Base-by-base conservation (phyloP, 495 filamentous ascomycete genomes). In the Penicillium mononematosum region DNA sequence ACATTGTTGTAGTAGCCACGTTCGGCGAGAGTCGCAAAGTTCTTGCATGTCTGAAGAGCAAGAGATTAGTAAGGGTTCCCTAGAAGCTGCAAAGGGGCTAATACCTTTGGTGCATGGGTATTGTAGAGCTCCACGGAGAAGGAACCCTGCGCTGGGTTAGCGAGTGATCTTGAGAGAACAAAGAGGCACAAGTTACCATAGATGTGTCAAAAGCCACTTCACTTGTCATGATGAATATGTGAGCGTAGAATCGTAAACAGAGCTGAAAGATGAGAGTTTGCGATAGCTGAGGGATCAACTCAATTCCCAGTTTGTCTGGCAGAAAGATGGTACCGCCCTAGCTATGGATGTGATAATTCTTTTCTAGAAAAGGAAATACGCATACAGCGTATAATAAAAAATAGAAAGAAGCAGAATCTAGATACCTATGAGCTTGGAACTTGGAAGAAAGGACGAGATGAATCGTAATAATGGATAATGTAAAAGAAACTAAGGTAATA, bases 121-220 rank as follows among this genome's bases (percentile, higher is more conserved):
- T 78, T 83, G 83, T 98, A 98, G 55, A 98, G 91, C 76, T 98
- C 94, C 25, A 97, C 71, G 39, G 81, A 82, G 71, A 98, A 91
- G 2, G 76, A 83, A 67, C 94, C 92, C 92, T 89, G 58, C 0
- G 9, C 39, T 25, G 17, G 16, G 58, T 75, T 58, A 72, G 65
- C 47, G 8, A 25, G 39, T 50, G 31, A 47, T 50, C 34, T 11
- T 38, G 41, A 16, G 31, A 16, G 36, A 20, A 44, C 5, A 42
- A 45, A 8, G 34, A 25, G 45, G 29, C 11, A 25, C 19, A 3
- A 34, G 10, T 60, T 74, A 90, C 90, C 87, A 96, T 91, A 25
- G 85, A 86, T 34, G 91, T 96, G 51, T 94, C 88, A 14, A 96
- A 83, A 24, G 79, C 76, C 50, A 96, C 81, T 58, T 89, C 84